A percentile compares a stretch with the other conserved stretches of the same genome.
Evolutionary conservation across 495 filamentous ascomycete species (phyloP).

Genomic region (Articulospora tetracladia): DNA sequence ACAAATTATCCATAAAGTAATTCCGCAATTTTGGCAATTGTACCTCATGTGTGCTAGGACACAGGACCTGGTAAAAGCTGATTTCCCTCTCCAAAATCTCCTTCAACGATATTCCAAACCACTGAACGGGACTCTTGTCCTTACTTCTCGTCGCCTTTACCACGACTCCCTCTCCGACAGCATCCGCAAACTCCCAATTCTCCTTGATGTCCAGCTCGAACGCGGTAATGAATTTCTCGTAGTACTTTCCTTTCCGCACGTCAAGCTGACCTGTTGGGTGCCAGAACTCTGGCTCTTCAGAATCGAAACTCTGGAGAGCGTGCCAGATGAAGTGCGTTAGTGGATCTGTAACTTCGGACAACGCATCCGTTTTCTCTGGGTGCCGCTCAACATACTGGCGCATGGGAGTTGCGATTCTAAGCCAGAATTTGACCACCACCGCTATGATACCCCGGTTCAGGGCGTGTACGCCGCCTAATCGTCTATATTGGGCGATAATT

Average conservation of each 20-base stretch:
- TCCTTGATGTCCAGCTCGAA: slow-evolving; percentile 2
- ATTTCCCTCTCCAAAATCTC: neutral
- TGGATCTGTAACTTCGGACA: neutral
- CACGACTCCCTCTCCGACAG: neutral
- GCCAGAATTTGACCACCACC: slow-evolving; percentile 12
- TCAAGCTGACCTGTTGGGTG: neutral
- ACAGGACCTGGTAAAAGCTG: neutral
- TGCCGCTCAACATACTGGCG: neutral
- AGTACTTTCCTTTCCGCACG: slow-evolving; percentile 5
- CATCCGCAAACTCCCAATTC: slow-evolving; percentile 9
- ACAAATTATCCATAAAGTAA: neutral
- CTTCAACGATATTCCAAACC: neutral
- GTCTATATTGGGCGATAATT: neutral
- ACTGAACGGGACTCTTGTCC: neutral
- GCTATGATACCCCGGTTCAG: slow-evolving; percentile 4
- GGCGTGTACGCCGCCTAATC: neutral
- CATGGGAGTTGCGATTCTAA: slow-evolving; percentile 5
- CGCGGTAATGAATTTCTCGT: slow-evolving; percentile 3
- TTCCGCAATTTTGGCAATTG: neutral
- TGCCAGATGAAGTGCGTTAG: slow-evolving; percentile 4
- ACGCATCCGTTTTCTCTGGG: neutral
- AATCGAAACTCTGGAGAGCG: neutral
- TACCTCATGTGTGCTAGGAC: neutral
- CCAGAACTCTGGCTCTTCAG: neutral
- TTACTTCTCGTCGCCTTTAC: neutral